Percentiles rank a stretch among this genome's conserved stretches.
Conservation (phyloP, 441 rosid genomes). For the Viola pubescens region DNA sequence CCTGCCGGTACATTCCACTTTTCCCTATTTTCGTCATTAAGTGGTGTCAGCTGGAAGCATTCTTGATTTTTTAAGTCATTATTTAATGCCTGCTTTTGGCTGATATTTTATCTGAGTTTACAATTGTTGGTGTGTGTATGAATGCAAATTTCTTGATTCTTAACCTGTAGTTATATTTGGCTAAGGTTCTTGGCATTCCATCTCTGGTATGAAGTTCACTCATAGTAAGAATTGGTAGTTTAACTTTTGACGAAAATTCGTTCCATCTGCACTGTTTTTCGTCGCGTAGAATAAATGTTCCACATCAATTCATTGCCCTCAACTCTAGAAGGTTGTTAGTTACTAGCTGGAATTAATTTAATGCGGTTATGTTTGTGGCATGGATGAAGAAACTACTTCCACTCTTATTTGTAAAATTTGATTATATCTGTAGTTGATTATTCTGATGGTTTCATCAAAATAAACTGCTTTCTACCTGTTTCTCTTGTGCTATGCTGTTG, state of each 20-base stretch:
- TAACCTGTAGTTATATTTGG: background rate
- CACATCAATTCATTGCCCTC: background rate
- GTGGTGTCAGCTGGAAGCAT: slow-evolving; percentile 6
- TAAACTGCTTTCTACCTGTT: background rate
- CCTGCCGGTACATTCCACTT: slow-evolving; percentile 55
- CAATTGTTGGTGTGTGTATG: background rate
- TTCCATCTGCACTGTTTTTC: too few species aligned
- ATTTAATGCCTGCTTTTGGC: slow-evolving; percentile 10
- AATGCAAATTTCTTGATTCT: background rate
- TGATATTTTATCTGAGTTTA: slow-evolving; percentile 1
- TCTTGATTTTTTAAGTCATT: slow-evolving; percentile 5
- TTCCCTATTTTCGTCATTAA: background rate
- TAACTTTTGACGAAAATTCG: too few species aligned
- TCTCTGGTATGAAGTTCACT: slow-evolving; percentile 5
- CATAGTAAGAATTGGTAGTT: too few species aligned
- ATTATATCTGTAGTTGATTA: slow-evolving; percentile 1
- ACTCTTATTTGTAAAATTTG: background rate
- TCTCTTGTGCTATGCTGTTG: slow-evolving; percentile 8
- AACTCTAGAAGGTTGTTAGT: too few species aligned
- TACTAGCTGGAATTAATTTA: too few species aligned
- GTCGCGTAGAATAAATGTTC: background rate
- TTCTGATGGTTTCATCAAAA: background rate
- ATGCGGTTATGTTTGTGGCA: background rate
- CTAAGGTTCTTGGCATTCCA: background rate
- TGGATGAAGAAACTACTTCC: slow-evolving; percentile 1